Conservation (phyloP, 1,284 basidiomycete genomes). For the Vanrija sp. region DNA sequence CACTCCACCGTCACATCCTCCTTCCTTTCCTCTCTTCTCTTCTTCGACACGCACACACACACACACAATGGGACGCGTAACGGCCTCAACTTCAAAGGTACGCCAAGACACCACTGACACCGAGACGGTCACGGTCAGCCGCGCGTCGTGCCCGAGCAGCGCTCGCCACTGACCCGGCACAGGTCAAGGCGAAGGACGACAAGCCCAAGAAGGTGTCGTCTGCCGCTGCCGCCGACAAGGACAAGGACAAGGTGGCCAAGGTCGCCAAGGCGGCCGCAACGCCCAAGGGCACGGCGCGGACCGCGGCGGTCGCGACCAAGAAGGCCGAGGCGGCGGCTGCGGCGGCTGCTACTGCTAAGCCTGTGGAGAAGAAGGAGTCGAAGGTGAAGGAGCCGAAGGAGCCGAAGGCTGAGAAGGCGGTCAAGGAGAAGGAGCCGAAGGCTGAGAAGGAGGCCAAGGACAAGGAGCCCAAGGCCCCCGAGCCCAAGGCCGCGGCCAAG, state of each 20-base stretch:
- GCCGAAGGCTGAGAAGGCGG: background rate
- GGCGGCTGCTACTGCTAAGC: background rate
- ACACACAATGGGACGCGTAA: too few relatives aligned
- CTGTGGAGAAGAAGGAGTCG: background rate
- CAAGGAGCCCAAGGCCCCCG: background rate
- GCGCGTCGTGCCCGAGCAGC: too few relatives aligned
- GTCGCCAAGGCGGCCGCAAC: background rate
- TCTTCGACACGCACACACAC: background rate
- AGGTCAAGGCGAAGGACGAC: background rate
- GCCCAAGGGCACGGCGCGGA: background rate
- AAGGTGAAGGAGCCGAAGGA: conserved; percentile 2
- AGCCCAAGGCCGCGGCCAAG: background rate
- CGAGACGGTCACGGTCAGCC: too few relatives aligned
- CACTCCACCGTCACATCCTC: too few relatives aligned
- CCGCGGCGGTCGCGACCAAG: background rate
- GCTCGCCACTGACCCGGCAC: background rate
- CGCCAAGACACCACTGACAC: too few relatives aligned
- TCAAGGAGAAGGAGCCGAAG: background rate
- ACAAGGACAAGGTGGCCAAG: background rate
- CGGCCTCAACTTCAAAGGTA: too few relatives aligned
- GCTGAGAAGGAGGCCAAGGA: background rate
- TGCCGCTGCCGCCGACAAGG: background rate
- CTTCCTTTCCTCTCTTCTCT: too few relatives aligned
- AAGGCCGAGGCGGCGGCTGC: background rate
- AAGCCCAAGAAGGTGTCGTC: background rate